These are phyloP conservation scores for Candida berthetii DNA, from an alignment of 805 yeast species.

Conservation along the genomic window DNA sequence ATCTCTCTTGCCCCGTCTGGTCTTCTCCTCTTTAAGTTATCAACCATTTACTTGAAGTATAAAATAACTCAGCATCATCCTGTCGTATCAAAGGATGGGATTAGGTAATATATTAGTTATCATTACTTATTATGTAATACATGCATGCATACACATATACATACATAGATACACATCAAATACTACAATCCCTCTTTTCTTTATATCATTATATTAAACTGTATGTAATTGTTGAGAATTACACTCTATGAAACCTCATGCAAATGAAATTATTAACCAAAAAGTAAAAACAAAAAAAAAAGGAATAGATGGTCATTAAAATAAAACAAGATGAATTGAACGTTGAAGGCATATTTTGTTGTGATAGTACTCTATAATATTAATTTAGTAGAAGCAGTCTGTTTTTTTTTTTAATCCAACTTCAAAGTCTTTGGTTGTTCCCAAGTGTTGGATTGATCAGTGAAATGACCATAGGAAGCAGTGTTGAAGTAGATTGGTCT, in stretches of 20 bases:
- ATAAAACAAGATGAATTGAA: conserved; percentile 1
- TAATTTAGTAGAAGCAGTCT: background rate
- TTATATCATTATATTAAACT: background rate
- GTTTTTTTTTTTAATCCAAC: conserved; percentile 30
- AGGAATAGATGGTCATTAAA: too few species aligned
- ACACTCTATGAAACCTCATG: background rate
- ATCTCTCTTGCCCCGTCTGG: too few species aligned
- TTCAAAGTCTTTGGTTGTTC: conserved; percentile 87
- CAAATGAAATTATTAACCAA: background rate
- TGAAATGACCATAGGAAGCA: conserved; percentile 99
- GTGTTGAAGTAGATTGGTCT: conserved; percentile 99
- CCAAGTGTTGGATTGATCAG: conserved; percentile 98
- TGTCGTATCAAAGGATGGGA: too few species aligned
- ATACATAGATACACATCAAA: too few species aligned
- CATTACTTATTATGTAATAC: too few species aligned
- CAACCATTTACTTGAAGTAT: too few species aligned
- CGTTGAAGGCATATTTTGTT: background rate
- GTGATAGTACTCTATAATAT: background rate
- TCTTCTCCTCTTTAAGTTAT: too few species aligned
- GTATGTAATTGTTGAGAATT: background rate
- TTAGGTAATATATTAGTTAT: too few species aligned
- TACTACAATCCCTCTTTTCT: too few species aligned
- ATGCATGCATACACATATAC: too few species aligned
- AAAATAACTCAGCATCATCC: too few species aligned
- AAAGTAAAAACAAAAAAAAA: background rate